Conservation (phyloP, 2,329 filamentous ascomycete genomes). For the Uncinocarpus reesii region DNA sequence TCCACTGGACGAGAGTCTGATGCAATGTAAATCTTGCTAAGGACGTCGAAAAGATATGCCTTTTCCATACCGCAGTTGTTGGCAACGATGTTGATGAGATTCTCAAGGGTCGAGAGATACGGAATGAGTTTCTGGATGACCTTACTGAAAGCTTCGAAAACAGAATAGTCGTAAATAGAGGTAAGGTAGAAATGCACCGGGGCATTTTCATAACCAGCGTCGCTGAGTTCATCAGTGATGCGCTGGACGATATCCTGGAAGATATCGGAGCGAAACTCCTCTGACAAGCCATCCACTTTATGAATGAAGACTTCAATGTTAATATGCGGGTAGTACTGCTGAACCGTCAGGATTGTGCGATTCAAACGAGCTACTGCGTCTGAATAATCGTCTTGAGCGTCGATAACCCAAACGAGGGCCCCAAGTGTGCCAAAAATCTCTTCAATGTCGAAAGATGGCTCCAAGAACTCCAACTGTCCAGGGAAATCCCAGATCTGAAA, state of each 20-base stretch:
- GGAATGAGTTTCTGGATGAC: slow-evolving; percentile 97
- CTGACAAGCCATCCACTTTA: slow-evolving; percentile 94
- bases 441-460: slow-evolving; percentile 80
- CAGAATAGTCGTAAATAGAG: slow-evolving; percentile 96
- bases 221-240: slow-evolving; percentile 90
- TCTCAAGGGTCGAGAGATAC: slow-evolving; percentile 82
- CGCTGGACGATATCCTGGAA: slow-evolving; percentile 94
- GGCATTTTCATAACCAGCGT: slow-evolving; percentile 85
- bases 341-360: slow-evolving; percentile 76
- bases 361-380: slow-evolving; percentile 82
- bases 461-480: slow-evolving; percentile 85
- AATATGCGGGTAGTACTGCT: slow-evolving; percentile 80
- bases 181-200: slow-evolving; percentile 93
- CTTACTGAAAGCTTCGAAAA: slow-evolving; percentile 96
- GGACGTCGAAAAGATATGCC: slow-evolving; percentile 92
- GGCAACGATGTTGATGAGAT: slow-evolving; percentile 85
- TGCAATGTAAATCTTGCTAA: slow-evolving; percentile 97
- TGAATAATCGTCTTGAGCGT: slow-evolving; percentile 95
- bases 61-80: slow-evolving; percentile 94
- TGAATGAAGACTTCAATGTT: slow-evolving; percentile 98
- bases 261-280: slow-evolving; percentile 92
- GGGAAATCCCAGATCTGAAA: slow-evolving; percentile 98
- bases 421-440: slow-evolving; percentile 91
- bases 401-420: slow-evolving; percentile 95
- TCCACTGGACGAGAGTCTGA: slow-evolving; percentile 89